Conservation (phyloP, 2,329 filamentous ascomycete genomes). For the Colletotrichum orbiculare region DNA sequence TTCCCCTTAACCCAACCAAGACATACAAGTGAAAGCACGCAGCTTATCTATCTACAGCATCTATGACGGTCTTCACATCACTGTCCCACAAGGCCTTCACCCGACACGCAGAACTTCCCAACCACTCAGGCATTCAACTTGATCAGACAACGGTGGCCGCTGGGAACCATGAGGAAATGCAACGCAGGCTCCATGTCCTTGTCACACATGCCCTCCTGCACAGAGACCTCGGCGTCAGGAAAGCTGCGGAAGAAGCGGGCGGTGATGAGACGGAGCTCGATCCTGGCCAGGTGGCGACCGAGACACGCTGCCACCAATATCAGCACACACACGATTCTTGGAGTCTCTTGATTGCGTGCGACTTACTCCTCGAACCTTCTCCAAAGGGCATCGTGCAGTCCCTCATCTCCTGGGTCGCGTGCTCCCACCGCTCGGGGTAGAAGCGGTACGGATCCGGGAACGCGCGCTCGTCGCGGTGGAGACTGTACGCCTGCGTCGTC, state of each 20-base stretch:
- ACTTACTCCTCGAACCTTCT: slow-evolving; percentile 49
- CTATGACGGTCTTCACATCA: no score
- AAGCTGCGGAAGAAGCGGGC: slow-evolving; percentile 64
- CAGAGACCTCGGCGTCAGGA: slow-evolving; percentile 44
- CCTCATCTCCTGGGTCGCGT: slow-evolving; percentile 51
- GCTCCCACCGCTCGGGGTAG: slow-evolving; percentile 19
- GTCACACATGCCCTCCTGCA: slow-evolving; percentile 48
- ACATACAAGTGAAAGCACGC: no score
- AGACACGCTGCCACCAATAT: slow-evolving; percentile 53
- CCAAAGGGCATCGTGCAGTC: slow-evolving; percentile 65
- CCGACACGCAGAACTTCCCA: neutral
- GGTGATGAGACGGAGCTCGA: slow-evolving; percentile 64
- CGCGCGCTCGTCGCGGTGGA: slow-evolving; percentile 55
- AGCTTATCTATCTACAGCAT: no score
- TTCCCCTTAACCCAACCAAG: no score
- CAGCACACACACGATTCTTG: neutral
- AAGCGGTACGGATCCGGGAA: slow-evolving; percentile 53
- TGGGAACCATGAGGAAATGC: slow-evolving; percentile 48
- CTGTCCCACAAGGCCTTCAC: no score
- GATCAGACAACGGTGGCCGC: slow-evolving; percentile 46
- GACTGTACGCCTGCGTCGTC: slow-evolving; percentile 55
- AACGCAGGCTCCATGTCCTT: slow-evolving; percentile 48
- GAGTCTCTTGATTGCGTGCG: no score
- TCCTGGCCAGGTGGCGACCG: slow-evolving; percentile 67
- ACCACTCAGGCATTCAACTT: slow-evolving; percentile 8